A percentile compares a stretch with the other conserved stretches of the same genome.
Evolutionary conservation across 495 filamentous ascomycete genomes (phyloP).

Genomic region (Copromyces sp.): DNA sequence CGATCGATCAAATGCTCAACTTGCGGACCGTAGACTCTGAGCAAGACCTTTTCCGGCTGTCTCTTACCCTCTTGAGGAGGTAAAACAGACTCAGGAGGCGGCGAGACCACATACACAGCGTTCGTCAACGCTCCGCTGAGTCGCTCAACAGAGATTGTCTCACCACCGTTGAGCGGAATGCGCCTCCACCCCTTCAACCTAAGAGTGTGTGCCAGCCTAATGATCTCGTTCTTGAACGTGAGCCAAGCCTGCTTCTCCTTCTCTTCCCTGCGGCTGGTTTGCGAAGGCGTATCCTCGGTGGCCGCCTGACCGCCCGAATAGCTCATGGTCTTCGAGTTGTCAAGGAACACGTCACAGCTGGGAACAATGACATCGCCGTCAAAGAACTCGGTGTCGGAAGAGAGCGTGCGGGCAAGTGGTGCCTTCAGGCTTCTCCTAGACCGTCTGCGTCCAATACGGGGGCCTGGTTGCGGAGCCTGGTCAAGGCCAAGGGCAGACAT

Average conservation of each 20-base stretch:
- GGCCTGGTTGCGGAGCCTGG: constrained; percentile 24
- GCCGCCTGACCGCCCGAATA: constrained; percentile 54
- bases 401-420: constrained; percentile 26
- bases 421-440: constrained; percentile 24
- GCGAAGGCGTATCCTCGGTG: constrained; percentile 35
- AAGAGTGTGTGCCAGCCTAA: constrained; percentile 81
- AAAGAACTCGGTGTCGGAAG: constrained; percentile 73
- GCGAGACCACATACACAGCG: constrained; percentile 86
- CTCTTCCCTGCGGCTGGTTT: constrained; percentile 32
- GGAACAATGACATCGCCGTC: constrained; percentile 65
- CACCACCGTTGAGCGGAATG: constrained; percentile 54
- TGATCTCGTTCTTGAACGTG: constrained; percentile 79
- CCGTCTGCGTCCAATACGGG: constrained; percentile 19
- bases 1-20: constrained; percentile 94
- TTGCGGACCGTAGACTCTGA: constrained; percentile 91
- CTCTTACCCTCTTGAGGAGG: constrained; percentile 26
- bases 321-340: constrained; percentile 79
- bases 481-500: constrained; percentile 36
- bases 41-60: constrained; percentile 57
- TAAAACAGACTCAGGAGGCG: constrained; percentile 49
- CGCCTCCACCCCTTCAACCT: constrained; percentile 82
- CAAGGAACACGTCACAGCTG: constrained; percentile 65
- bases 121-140: constrained; percentile 94
- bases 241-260: constrained; percentile 68
- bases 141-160: constrained; percentile 66